phyloP scores from a whole-genome alignment of 2,329 filamentous ascomycete species.

The Eutypella sp. region DNA sequence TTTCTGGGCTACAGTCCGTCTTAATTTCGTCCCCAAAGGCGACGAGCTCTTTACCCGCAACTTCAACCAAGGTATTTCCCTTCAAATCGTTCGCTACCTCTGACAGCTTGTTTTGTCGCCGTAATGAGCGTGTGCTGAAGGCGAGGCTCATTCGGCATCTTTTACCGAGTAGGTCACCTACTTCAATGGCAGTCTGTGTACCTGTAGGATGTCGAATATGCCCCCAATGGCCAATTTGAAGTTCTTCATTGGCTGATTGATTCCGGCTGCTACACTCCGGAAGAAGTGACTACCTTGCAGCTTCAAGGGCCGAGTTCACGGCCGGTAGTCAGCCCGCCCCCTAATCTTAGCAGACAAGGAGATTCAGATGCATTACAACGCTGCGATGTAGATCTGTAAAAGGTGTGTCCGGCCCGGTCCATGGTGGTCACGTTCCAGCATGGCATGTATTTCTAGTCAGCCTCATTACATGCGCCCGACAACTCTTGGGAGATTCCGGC shows the following conservation, averaged over 20 bases:
- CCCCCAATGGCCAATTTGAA: constrained; percentile 35
- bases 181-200: constrained; percentile 52
- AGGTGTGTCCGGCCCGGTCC: constrained; percentile 64
- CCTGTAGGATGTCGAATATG: constrained; percentile 39
- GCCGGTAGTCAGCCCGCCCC: constrained; percentile 58
- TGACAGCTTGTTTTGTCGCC: constrained; percentile 32
- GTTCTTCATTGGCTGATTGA: constrained; percentile 48
- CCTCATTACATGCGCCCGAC: constrained; percentile 52
- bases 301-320: constrained; percentile 57
- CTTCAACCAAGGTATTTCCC: constrained; percentile 31
- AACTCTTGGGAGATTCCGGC: constrained; percentile 59
- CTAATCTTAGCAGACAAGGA: constrained; percentile 58
- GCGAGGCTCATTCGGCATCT: constrained; percentile 53
- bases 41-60: constrained; percentile 27
- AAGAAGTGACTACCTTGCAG: constrained; percentile 50
- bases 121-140: constrained; percentile 41
- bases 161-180: constrained; percentile 53
- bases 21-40: constrained; percentile 41
- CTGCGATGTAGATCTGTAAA: constrained; percentile 60
- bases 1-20: constrained; percentile 42
- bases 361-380: constrained; percentile 57
- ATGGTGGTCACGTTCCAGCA: constrained; percentile 49
- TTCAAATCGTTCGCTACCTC: constrained; percentile 31
- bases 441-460: constrained; percentile 37
- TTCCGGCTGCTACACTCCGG: constrained; percentile 41